phyloP scores from a whole-genome alignment of 495 filamentous ascomycete genomes.

The Penicillium subrubescens region DNA sequence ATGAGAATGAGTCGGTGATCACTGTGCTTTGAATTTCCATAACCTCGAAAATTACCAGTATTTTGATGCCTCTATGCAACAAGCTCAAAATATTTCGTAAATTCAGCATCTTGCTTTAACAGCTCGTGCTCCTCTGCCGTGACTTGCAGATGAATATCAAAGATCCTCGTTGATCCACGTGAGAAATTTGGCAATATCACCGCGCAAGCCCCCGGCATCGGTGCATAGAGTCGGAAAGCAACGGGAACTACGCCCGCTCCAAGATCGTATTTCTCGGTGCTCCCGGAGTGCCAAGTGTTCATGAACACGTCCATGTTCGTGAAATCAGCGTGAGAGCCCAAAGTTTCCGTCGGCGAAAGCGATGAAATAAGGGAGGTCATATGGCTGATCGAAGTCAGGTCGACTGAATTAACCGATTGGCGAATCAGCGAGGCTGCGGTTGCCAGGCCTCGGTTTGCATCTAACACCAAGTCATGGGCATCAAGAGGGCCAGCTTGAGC shows the following conservation, averaged over 20 bases:
- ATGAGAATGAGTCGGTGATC: too few species aligned
- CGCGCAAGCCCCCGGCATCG: constrained; percentile 16
- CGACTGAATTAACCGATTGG: constrained; percentile 18
- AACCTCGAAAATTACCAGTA: too few species aligned
- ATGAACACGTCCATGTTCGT: constrained; percentile 28
- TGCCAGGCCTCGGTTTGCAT: constrained; percentile 15
- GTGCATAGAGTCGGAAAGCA: constrained; percentile 16
- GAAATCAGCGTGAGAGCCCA: constrained; percentile 22
- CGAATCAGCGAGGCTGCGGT: constrained; percentile 23
- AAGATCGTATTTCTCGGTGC: constrained; percentile 26
- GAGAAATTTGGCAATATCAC: constrained; percentile 28
- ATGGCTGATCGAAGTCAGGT: constrained; percentile 15
- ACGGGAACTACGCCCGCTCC: constrained; percentile 14
- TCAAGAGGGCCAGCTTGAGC: constrained; percentile 19
- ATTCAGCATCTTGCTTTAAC: constrained; percentile 21
- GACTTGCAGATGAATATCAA: constrained; percentile 28
- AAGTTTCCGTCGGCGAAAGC: constrained; percentile 21
- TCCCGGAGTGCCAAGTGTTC: constrained; percentile 30
- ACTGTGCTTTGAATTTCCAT: too few species aligned
- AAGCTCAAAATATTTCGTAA: constrained; percentile 28
- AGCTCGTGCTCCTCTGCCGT: constrained; percentile 18
- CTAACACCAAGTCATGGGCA: constrained; percentile 10
- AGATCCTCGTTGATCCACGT: constrained; percentile 9
- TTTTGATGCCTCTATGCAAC: neutral
- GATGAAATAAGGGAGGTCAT: constrained; percentile 19